Conservation (phyloP, 768 basidiomycete species). For the Boletus fagicola region DNA sequence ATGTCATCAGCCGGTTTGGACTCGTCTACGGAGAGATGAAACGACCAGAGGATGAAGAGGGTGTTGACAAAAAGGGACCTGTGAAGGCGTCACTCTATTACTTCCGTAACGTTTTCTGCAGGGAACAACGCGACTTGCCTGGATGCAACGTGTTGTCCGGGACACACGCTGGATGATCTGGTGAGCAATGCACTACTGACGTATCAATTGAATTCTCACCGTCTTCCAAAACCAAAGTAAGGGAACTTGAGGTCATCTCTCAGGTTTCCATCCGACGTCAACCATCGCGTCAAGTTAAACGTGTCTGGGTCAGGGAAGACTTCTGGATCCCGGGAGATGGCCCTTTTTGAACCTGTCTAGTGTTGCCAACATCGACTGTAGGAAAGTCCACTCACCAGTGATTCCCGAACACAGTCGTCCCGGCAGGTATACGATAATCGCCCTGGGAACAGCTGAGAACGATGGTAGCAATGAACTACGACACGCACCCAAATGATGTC, state of each 20-base stretch:
- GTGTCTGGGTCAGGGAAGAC: constrained; percentile 37
- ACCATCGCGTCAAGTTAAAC: constrained; percentile 37
- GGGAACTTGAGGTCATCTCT: constrained; percentile 47
- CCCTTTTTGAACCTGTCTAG: constrained; percentile 15
- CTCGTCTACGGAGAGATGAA: constrained; percentile 47
- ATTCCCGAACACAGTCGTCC: constrained; percentile 17
- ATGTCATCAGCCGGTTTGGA: constrained; percentile 52
- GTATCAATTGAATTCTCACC: constrained; percentile 8
- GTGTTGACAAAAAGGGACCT: constrained; percentile 63
- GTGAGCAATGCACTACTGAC: neutral
- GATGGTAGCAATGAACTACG: neutral
- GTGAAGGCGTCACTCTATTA: neutral
- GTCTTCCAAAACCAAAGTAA: constrained; percentile 52
- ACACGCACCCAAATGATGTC: constrained; percentile 18
- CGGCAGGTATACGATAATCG: constrained; percentile 19
- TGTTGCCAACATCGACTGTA: too few relatives aligned
- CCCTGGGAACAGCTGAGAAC: constrained; percentile 3
- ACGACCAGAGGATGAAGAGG: constrained; percentile 60
- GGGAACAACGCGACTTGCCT: constrained; percentile 28
- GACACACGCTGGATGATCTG: constrained; percentile 45
- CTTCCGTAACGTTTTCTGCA: neutral
- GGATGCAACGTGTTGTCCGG: constrained; percentile 53
- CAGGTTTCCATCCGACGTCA: constrained; percentile 23
- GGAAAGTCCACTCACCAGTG: constrained; percentile 12
- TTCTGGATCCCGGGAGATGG: constrained; percentile 37